phyloP scores from a whole-genome alignment of 495 filamentous ascomycete genomes.

The Elasticomyces elasticus region DNA sequence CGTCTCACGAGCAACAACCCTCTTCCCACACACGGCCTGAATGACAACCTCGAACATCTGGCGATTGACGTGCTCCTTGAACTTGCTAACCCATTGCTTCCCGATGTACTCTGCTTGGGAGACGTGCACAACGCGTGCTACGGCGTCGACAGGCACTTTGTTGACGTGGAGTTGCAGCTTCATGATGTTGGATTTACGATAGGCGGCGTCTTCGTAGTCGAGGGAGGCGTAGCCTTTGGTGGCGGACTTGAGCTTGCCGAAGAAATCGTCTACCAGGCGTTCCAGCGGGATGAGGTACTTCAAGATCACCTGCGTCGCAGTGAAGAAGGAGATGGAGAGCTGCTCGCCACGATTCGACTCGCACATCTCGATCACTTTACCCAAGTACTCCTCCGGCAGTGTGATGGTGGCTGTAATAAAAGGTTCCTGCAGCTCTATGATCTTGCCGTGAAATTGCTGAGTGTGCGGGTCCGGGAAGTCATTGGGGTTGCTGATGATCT shows the following conservation, averaged over 20 bases:
- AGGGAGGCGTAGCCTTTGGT: slow-evolving; percentile 77
- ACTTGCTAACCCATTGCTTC: slow-evolving; percentile 83
- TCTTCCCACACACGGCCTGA: slow-evolving; percentile 75
- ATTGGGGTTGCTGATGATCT: slow-evolving; percentile 71
- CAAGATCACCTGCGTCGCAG: slow-evolving; percentile 86
- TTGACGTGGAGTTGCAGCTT: slow-evolving; percentile 93
- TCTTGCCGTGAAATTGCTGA: slow-evolving; percentile 47
- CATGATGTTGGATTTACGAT: slow-evolving; percentile 65
- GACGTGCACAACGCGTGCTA: slow-evolving; percentile 76
- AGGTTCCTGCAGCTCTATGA: slow-evolving; percentile 68
- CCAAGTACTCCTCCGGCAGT: slow-evolving; percentile 84
- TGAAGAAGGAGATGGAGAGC: slow-evolving; percentile 79
- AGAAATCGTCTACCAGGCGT: slow-evolving; percentile 91
- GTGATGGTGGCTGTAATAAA: slow-evolving; percentile 81
- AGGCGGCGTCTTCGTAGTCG: slow-evolving; percentile 92
- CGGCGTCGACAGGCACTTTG: slow-evolving; percentile 83
- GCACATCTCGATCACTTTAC: slow-evolving; percentile 89
- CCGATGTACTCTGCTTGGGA: slow-evolving; percentile 70
- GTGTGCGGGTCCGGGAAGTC: slow-evolving; percentile 71
- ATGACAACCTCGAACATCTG: slow-evolving; percentile 97
- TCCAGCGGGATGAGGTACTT: slow-evolving; percentile 83
- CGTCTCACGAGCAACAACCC: slow-evolving; percentile 83
- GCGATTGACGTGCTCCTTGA: slow-evolving; percentile 90
- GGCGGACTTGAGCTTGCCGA: slow-evolving; percentile 86
- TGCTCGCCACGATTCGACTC: slow-evolving; percentile 82